phyloP scores from a whole-genome alignment of 805 yeast genomes.

The Zygosaccharomyces bailii region DNA sequence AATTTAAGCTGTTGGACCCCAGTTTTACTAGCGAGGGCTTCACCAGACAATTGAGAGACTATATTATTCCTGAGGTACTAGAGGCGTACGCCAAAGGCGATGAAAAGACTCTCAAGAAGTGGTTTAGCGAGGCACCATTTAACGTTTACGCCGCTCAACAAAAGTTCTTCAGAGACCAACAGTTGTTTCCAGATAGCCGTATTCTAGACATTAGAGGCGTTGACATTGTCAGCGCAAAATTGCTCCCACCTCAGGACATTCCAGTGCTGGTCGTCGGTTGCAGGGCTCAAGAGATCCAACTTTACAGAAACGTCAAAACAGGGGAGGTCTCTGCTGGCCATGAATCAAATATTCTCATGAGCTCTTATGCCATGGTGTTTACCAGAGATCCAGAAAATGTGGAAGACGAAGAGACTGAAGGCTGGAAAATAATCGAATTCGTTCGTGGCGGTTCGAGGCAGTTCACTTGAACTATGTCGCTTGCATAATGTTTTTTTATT shows the following conservation, averaged over 20 bases:
- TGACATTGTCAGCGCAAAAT: conserved; percentile 82
- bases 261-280: conserved; percentile 94
- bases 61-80: conserved; percentile 88
- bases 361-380: conserved; percentile 94
- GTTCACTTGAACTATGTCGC: conserved; percentile 48
- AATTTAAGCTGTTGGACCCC: conserved; percentile 88
- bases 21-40: conserved; percentile 75
- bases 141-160: conserved; percentile 92
- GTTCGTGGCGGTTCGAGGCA: conserved; percentile 91
- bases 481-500: conserved; percentile 8
- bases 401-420: conserved; percentile 87
- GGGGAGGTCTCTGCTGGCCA: conserved; percentile 96
- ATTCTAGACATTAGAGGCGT: conserved; percentile 94
- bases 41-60: conserved; percentile 80
- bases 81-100: conserved; percentile 96
- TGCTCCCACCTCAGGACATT: conserved; percentile 82
- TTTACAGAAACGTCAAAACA: conserved; percentile 84
- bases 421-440: conserved; percentile 94
- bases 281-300: conserved; percentile 92
- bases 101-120: conserved; percentile 70
- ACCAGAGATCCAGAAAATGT: conserved; percentile 91
- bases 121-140: conserved; percentile 97
- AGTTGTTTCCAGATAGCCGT: conserved; percentile 83
- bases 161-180: conserved; percentile 88
- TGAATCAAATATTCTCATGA: conserved; percentile 85